Evolutionary conservation across 2,329 filamentous ascomycete species (phyloP).

Genomic region (Moelleriella libera): DNA sequence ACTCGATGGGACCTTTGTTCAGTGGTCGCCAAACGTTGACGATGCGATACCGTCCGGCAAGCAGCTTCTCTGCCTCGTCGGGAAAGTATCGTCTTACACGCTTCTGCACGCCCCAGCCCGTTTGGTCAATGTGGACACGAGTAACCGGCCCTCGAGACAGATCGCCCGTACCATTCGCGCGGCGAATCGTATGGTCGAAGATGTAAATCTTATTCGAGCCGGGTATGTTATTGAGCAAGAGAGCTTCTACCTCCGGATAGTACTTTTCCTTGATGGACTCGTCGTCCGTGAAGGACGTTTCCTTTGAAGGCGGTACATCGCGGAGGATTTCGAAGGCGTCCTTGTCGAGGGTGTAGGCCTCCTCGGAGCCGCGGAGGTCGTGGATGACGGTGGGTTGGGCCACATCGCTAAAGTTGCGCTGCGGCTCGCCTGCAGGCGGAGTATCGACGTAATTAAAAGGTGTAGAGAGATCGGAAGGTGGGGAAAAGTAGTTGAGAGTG

Average conservation of each 20-base stretch:
- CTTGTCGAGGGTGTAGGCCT: conserved; percentile 50
- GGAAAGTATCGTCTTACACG: conserved; percentile 56
- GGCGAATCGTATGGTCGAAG: conserved; percentile 85
- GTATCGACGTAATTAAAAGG: conserved; percentile 57
- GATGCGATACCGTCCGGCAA: conserved; percentile 61
- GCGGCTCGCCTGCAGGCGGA: conserved; percentile 43
- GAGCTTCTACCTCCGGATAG: conserved; percentile 69
- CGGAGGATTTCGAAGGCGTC: conserved; percentile 61
- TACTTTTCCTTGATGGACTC: conserved; percentile 56
- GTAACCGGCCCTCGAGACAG: conserved; percentile 52
- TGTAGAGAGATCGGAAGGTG: conserved; percentile 23
- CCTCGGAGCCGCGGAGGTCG: conserved; percentile 62
- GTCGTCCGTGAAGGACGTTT: conserved; percentile 49
- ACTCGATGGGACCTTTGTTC: conserved; percentile 43
- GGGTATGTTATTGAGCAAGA: conserved; percentile 54
- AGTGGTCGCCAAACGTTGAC: conserved; percentile 76
- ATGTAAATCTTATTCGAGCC: conserved; percentile 54
- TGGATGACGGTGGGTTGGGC: conserved; percentile 41
- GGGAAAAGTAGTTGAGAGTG: conserved; percentile 49
- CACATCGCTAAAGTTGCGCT: conserved; percentile 47
- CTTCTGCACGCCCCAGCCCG: conserved; percentile 45
- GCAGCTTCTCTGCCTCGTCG: conserved; percentile 49
- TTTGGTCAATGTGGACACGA: conserved; percentile 75
- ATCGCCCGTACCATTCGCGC: conserved; percentile 32
- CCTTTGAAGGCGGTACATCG: conserved; percentile 35